Evolutionary conservation across 345 rosid species (phyloP).

Genomic region (Eucalyptus grandis): DNA sequence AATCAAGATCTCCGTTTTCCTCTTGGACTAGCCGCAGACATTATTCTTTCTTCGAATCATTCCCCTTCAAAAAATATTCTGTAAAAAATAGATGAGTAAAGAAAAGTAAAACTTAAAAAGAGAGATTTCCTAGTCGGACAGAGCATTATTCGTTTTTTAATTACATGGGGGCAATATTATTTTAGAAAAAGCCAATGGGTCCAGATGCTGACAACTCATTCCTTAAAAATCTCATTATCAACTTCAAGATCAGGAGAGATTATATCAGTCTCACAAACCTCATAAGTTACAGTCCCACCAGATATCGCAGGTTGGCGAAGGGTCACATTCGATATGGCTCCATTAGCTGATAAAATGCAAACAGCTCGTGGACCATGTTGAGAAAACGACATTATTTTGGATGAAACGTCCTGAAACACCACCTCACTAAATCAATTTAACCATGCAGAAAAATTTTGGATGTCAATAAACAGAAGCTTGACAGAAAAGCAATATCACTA

Average conservation of each 20-base stretch:
- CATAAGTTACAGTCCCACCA: slow-evolving; percentile 74
- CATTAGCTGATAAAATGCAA: slow-evolving; percentile 63
- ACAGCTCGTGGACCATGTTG: slow-evolving; percentile 56
- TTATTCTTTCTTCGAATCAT: neutral
- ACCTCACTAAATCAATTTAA: neutral
- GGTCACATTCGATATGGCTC: slow-evolving; percentile 70
- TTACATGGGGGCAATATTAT: neutral
- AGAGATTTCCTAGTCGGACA: neutral
- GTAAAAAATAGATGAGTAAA: neutral
- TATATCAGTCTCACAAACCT: slow-evolving; percentile 25
- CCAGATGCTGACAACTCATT: neutral
- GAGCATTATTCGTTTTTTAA: neutral
- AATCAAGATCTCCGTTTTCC: neutral
- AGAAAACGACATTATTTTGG: slow-evolving; percentile 62
- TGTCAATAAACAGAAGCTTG: neutral
- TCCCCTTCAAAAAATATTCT: neutral
- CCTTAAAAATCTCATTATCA: neutral
- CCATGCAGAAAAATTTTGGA: neutral
- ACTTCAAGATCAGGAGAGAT: neutral
- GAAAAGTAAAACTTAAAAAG: neutral
- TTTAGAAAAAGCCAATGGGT: neutral
- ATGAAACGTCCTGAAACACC: slow-evolving; percentile 41
- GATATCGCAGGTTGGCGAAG: slow-evolving; percentile 59
- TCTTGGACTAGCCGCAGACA: neutral
- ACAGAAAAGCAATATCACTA: neutral